phyloP scores from a whole-genome alignment of 2,329 filamentous ascomycete genomes.

The Aspergillus luchuensis region DNA sequence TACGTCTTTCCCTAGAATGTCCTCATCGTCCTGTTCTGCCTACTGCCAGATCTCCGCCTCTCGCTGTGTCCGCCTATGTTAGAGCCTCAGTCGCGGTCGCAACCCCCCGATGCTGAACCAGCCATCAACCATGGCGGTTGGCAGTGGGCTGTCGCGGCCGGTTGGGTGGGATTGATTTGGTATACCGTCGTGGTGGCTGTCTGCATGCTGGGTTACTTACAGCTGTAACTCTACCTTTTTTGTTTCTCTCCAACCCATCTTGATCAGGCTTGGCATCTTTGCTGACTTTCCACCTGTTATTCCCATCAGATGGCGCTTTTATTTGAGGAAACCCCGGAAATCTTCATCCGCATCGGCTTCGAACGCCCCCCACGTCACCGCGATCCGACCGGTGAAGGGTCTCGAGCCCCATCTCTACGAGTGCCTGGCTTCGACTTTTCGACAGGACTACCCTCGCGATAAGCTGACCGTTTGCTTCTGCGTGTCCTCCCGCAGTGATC shows the following conservation, averaged over 20 bases:
- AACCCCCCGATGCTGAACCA: conserved; percentile 25
- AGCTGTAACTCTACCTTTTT: conserved; percentile 52
- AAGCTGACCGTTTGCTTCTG: conserved; percentile 83
- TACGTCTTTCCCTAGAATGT: conserved; percentile 3
- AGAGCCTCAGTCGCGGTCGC: conserved; percentile 27
- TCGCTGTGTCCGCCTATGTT: conserved; percentile 31
- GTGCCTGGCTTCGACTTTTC: conserved; percentile 83
- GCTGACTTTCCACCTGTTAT: conserved; percentile 9
- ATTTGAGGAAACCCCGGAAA: conserved; percentile 48
- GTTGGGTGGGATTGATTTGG: conserved; percentile 56
- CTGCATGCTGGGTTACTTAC: conserved; percentile 59
- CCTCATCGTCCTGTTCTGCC: neutral
- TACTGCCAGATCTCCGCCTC: conserved; percentile 14
- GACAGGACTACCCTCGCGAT: conserved; percentile 74
- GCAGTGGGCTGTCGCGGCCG: conserved; percentile 43
- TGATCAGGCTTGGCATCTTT: neutral
- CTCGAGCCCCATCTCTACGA: conserved; percentile 88
- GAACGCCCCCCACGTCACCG: conserved; percentile 76
- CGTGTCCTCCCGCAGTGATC: conserved; percentile 71
- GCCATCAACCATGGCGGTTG: conserved; percentile 31
- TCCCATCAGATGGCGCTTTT: conserved; percentile 55
- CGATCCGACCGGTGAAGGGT: conserved; percentile 91
- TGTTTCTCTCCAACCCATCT: neutral
- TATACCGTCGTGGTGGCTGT: conserved; percentile 58
- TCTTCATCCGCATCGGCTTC: conserved; percentile 43